Percentiles rank a stretch among this genome's conserved stretches.
phyloP scores from a whole-genome alignment of 305 asterid species.

The Fraxinus latifolia region DNA sequence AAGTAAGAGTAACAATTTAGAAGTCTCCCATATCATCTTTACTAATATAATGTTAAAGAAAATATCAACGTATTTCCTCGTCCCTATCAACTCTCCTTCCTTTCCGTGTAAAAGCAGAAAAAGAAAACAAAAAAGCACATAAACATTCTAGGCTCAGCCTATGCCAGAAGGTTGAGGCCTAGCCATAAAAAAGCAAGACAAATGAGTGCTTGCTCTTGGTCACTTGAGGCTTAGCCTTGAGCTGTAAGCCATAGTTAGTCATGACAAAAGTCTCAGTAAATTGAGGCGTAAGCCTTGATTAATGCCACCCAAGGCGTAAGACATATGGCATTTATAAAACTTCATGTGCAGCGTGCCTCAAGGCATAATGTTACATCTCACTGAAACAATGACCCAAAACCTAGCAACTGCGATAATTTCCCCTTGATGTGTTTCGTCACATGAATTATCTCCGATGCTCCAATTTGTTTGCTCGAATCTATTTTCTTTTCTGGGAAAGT shows the following conservation, averaged over 20 bases:
- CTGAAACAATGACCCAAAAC: neutral
- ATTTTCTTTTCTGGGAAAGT: neutral
- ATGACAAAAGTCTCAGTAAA: neutral
- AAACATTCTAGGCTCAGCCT: neutral
- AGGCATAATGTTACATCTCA: neutral
- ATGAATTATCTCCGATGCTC: neutral
- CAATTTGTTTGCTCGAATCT: neutral
- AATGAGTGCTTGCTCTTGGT: neutral
- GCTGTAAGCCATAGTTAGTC: neutral
- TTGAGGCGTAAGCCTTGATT: neutral
- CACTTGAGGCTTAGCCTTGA: neutral
- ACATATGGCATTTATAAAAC: neutral
- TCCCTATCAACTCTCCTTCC: neutral
- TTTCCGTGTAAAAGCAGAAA: neutral
- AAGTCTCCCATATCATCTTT: neutral
- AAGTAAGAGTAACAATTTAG: neutral
- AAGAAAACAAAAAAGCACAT: neutral
- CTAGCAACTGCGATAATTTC: neutral
- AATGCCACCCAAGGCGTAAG: neutral
- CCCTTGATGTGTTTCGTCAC: neutral
- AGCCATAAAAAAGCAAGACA: neutral
- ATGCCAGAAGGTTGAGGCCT: neutral
- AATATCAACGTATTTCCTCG: neutral
- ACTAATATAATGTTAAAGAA: neutral
- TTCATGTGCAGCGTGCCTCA: neutral